Percentiles rank a stretch among this genome's conserved stretches.
phyloP scores from a whole-genome alignment of 768 basidiomycete species.

The Pisolithus orientalis region DNA sequence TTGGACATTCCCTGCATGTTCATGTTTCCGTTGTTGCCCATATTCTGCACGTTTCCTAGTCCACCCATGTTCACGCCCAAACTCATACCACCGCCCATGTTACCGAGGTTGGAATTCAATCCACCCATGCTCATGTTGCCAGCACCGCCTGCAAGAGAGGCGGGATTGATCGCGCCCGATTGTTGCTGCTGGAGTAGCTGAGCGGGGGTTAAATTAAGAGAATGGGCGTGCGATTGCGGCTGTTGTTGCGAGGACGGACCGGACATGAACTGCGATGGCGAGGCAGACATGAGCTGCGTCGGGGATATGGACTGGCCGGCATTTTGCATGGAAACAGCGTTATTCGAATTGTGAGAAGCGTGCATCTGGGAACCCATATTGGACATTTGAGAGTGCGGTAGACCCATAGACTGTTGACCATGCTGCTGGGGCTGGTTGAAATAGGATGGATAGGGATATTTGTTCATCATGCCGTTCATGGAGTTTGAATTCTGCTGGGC shows the following conservation, averaged over 20 bases:
- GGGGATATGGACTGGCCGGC: slow-evolving; percentile 20
- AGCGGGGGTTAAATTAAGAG: slow-evolving; percentile 29
- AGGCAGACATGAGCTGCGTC: slow-evolving; percentile 11
- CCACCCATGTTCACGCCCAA: slow-evolving; percentile 15
- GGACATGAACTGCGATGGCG: slow-evolving; percentile 21
- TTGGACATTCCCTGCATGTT: slow-evolving; percentile 11
- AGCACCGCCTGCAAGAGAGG: slow-evolving; percentile 2
- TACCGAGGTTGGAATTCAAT: slow-evolving; percentile 20
- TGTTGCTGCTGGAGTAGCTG: slow-evolving; percentile 33
- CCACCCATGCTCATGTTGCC: slow-evolving; percentile 3
- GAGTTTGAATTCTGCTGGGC: slow-evolving; percentile 3
- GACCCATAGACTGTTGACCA: slow-evolving; percentile 7
- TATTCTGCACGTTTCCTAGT: slow-evolving; percentile 11
- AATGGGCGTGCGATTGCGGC: slow-evolving; percentile 5
- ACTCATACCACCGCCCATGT: slow-evolving; percentile 13
- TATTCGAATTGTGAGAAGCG: slow-evolving; percentile 2
- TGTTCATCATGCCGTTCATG: slow-evolving; percentile 8
- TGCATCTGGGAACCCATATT: slow-evolving; percentile 6
- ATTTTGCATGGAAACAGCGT: slow-evolving; percentile 1
- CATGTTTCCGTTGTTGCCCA: slow-evolving; percentile 16
- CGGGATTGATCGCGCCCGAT: slow-evolving; percentile 7
- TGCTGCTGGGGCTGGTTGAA: slow-evolving; percentile 11
- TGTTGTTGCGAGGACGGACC: slow-evolving; percentile 8
- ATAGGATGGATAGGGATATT: slow-evolving; percentile 11
- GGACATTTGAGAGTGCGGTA: slow-evolving; percentile 13